phyloP scores from a whole-genome alignment of 306 rosid genomes.

The Prunus mira region DNA sequence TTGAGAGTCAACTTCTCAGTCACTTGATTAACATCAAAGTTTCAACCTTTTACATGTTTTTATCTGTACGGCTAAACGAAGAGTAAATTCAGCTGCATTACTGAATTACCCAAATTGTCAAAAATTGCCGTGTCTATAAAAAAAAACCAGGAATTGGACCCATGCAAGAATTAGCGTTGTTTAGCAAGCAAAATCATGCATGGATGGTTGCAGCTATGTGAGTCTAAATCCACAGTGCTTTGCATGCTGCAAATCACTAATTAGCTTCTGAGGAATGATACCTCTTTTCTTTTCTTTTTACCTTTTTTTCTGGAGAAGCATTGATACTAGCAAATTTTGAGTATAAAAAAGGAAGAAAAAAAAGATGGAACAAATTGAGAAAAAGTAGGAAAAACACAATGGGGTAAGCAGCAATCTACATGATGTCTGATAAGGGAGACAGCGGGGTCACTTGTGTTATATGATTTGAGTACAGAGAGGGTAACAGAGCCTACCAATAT shows the following conservation, averaged over 20 bases:
- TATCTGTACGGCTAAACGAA: neutral
- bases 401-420: slow-evolving; percentile 23
- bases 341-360: neutral
- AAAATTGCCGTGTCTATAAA: too few relatives aligned
- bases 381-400: neutral
- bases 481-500: slow-evolving; percentile 1
- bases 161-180: neutral
- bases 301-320: neutral
- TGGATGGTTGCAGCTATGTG: neutral
- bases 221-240: neutral
- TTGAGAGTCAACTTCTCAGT: neutral
- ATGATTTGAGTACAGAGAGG: neutral
- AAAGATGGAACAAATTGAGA: neutral
- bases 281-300: neutral
- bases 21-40: neutral
- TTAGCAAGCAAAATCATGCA: neutral
- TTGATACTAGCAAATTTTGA: neutral
- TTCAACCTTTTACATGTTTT: neutral
- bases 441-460: slow-evolving; percentile 13
- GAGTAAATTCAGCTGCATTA: neutral
- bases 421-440: slow-evolving; percentile 8
- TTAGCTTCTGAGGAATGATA: neutral
- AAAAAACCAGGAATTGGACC: too few relatives aligned
- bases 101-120: neutral
- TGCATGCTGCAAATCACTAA: neutral